phyloP scores from a whole-genome alignment of 2,329 filamentous ascomycete genomes.

The Plenodomus tracheiphilus region DNA sequence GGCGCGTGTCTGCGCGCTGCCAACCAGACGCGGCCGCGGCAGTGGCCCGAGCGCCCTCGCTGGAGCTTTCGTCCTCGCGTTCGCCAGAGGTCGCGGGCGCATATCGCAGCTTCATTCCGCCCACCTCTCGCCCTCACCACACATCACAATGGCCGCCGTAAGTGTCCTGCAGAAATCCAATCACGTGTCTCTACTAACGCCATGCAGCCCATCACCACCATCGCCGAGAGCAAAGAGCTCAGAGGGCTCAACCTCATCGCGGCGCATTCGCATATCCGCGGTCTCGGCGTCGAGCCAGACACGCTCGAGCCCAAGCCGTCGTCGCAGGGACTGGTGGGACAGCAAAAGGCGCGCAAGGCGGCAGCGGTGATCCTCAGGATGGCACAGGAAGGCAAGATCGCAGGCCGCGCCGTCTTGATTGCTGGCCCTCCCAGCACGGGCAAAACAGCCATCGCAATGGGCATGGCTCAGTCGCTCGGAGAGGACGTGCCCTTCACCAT shows the following conservation, averaged over 20 bases:
- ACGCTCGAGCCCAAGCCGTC: constrained; percentile 82
- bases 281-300: constrained; percentile 88
- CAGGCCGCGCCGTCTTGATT: constrained; percentile 89
- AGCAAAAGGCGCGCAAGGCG: constrained; percentile 94
- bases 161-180: constrained; percentile 7
- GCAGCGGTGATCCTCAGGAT: constrained; percentile 96
- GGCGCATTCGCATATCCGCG: constrained; percentile 96
- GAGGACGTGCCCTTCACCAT: constrained; percentile 95
- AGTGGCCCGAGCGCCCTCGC: constrained; percentile 8
- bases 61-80: constrained; percentile 18
- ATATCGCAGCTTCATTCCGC: constrained; percentile 2
- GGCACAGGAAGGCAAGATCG: constrained; percentile 99
- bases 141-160: constrained; percentile 39
- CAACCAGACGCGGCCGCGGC: neutral
- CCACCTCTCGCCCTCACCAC: constrained; percentile 1
- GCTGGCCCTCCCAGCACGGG: constrained; percentile 95
- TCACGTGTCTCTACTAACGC: constrained; percentile 15
- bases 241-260: constrained; percentile 96
- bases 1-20: too few species aligned
- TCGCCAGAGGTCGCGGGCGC: constrained; percentile 22
- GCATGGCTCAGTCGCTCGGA: constrained; percentile 94
- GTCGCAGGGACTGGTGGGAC: constrained; percentile 92
- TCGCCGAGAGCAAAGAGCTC: constrained; percentile 94
- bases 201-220: constrained; percentile 66
- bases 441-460: constrained; percentile 98